A percentile compares a stretch with the other conserved stretches of the same genome.
These are phyloP conservation scores for Trichomonas gallinae DNA, from an alignment of 208 protist species.

Conservation along the genomic window DNA sequence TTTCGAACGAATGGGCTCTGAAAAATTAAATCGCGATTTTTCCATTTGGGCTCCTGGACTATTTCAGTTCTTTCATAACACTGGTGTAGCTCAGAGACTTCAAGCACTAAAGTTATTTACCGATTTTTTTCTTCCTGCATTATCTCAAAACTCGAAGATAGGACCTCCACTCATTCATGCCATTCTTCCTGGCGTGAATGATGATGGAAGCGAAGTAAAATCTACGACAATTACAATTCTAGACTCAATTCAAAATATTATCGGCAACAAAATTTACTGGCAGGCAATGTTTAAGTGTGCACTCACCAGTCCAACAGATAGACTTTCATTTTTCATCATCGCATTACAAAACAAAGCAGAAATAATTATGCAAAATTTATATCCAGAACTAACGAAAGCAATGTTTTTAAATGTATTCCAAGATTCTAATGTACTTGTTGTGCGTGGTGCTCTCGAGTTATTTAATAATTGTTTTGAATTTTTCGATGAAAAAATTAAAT, in stretches of 20 bases:
- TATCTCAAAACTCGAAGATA: not conserved
- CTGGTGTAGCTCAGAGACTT: not conserved
- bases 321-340: not conserved
- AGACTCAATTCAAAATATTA: not conserved
- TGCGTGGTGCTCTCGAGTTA: not conserved
- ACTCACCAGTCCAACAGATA: not conserved
- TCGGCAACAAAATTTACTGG: not conserved
- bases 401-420: not conserved
- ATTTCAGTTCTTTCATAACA: not conserved
- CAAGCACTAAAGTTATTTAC: not conserved
- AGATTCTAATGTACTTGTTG: not conserved
- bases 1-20: not conserved
- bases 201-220: not conserved
- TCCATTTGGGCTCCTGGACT: not conserved
- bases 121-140: conserved; percentile 8
- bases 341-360: not conserved
- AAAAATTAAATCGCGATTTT: not conserved
- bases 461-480: not conserved
- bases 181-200: not conserved
- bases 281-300: not conserved
- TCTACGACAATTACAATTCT: not conserved
- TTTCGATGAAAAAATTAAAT: not conserved
- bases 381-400: not conserved
- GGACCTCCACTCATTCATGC: not conserved
- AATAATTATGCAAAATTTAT: not conserved